phyloP scores from a whole-genome alignment of 192 early-diverging fungal species.

The Backusella sp. region DNA sequence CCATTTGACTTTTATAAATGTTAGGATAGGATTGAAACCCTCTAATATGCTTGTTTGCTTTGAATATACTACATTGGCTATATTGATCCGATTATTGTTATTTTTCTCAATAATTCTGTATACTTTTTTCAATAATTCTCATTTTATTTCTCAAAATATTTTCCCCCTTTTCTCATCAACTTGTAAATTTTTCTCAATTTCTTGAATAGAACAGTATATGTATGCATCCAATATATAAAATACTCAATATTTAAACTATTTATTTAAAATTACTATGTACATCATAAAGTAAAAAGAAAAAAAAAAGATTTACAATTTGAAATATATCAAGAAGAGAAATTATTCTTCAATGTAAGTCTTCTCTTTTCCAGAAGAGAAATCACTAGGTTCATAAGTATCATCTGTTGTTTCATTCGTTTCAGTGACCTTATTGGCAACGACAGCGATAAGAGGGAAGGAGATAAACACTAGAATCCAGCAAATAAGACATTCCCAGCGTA shows the following conservation, averaged over 20 bases:
- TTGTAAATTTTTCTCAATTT: too few relatives aligned
- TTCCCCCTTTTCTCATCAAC: too few relatives aligned
- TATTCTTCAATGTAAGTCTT: background rate
- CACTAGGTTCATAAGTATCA: background rate
- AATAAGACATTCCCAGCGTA: conserved; percentile 39
- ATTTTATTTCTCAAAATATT: too few relatives aligned
- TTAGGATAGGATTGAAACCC: too few relatives aligned
- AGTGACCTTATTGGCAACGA: conserved; percentile 49
- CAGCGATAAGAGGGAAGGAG: conserved; percentile 49
- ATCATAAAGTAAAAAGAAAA: too few relatives aligned
- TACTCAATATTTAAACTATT: background rate
- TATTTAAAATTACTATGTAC: background rate
- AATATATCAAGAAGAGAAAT: background rate
- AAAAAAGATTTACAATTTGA: background rate
- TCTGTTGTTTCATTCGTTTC: conserved; percentile 33
- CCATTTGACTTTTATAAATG: too few relatives aligned
- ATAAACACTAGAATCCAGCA: conserved; percentile 55
- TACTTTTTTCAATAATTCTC: too few relatives aligned
- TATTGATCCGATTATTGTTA: too few relatives aligned
- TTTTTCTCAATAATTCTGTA: too few relatives aligned
- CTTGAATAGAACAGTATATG: too few relatives aligned
- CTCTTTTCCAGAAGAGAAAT: background rate
- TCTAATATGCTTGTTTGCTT: background rate
- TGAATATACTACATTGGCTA: too few relatives aligned
- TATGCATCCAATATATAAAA: too few relatives aligned